Conservation (phyloP, 345 rosid genomes). For the Excoecaria cochinchinensis region DNA sequence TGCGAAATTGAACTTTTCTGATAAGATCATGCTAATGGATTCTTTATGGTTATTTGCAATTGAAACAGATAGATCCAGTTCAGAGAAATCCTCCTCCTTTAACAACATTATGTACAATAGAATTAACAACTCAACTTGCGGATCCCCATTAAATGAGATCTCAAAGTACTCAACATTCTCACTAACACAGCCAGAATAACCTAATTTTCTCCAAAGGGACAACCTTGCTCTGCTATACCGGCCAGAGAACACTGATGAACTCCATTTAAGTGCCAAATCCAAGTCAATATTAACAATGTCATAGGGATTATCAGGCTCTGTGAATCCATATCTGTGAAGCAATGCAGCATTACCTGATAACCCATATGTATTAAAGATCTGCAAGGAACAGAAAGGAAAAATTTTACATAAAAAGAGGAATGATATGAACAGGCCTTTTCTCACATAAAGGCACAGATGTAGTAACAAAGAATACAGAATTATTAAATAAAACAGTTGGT, state of each 20-base stretch:
- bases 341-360: conserved; percentile 78
- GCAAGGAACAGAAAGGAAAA: neutral
- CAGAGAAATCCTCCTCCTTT: conserved; percentile 45
- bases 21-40: conserved; percentile 31
- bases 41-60: conserved; percentile 29
- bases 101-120: conserved; percentile 58
- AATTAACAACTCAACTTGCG: conserved; percentile 67
- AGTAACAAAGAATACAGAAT: neutral
- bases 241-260: conserved; percentile 53
- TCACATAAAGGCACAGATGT: neutral
- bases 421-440: neutral
- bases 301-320: conserved; percentile 67
- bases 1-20: conserved; percentile 31
- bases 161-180: conserved; percentile 75
- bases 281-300: conserved; percentile 83
- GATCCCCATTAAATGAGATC: conserved; percentile 64
- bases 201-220: conserved; percentile 66
- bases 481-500: neutral
- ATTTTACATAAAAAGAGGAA: neutral
- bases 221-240: conserved; percentile 65
- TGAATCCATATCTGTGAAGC: conserved; percentile 90
- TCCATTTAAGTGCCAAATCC: conserved; percentile 71
- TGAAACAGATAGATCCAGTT: conserved; percentile 50
- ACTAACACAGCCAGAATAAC: conserved; percentile 58
- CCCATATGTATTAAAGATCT: conserved; percentile 92